A percentile compares a stretch with the other conserved stretches of the same genome.
Conservation (phyloP, 176 grass and related monocot species). For the Juncus effusus region DNA sequence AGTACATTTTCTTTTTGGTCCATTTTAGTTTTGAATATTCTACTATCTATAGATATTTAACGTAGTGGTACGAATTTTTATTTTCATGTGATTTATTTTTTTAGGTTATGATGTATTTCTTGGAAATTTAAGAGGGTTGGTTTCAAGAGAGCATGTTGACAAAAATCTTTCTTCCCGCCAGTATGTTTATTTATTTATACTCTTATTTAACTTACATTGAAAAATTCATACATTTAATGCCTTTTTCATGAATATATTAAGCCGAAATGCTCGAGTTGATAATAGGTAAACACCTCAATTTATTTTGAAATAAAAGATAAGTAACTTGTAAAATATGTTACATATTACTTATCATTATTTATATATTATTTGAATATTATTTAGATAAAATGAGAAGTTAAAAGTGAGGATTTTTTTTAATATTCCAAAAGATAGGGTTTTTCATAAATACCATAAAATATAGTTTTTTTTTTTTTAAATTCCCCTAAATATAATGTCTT, state of each 20-base stretch:
- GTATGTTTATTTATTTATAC: constrained; percentile 40
- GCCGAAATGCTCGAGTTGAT: no score
- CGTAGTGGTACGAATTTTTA: constrained; percentile 15
- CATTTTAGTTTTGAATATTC: neutral
- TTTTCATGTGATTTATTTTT: constrained; percentile 11
- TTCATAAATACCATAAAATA: neutral
- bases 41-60: constrained; percentile 2
- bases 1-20: constrained; percentile 14
- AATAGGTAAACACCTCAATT: no score
- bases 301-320: no score
- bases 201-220: neutral
- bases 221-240: no score
- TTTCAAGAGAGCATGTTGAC: constrained; percentile 88
- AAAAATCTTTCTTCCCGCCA: constrained; percentile 77
- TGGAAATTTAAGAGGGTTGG: constrained; percentile 89
- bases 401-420: no score
- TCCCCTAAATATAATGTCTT: neutral
- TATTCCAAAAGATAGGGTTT: no score
- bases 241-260: no score
- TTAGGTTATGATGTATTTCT: constrained; percentile 98
- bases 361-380: no score
- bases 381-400: no score
- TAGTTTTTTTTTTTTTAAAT: neutral
- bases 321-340: no score
- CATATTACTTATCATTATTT: no score